Evolutionary conservation across 371 early-diverging fungal species (phyloP), one percentile per base, ranked within the genome.

Genomic region (Circinella minor): DNA sequence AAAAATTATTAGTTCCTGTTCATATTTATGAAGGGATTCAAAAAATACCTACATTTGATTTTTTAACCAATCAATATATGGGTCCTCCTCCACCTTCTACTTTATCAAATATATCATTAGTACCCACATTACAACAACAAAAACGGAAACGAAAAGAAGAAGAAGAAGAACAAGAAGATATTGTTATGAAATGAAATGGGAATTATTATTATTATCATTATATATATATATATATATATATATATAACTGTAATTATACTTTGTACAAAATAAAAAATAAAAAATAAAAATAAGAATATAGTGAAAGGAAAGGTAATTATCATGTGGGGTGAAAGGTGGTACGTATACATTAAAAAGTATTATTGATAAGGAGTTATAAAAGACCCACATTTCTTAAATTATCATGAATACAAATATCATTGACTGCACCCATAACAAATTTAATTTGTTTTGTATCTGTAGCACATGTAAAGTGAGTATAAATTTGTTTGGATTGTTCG

Each of bases 381-480:
- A 91, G 73, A 37, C 91, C 93, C 65, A 81, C 80, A 65, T 91
- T 88, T 62, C 88, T 78, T 67, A 91, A 72, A 72, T 88, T 88
- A 38, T 78, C 80, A 61, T 89, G 89, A 51, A 90, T 81, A 47
- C 92, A 83, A 74, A 94, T 94, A 75, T 92, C 91, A 68, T 89
- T 91, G 15, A 92, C 91, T 10, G 91, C 90, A 47, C 87, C 82
- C 88, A 91, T 90, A 55, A 93, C 93, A 69, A 88, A 89, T 61
- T 88, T 87, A 69, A 93, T 90, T 74, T 93, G 92, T 36, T 92
- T 80, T 74, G 92, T 74, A 81, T 94, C 86, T 69, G 91, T 85
- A 74, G 92, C 76, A 83, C 85, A 84, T 38, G 89, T 82, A 65
- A 83, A 80, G 72, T 87, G 83, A 63, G 92, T 75, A 66, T 79